Evolutionary conservation across 2,329 filamentous ascomycete species (phyloP), one percentile per base, ranked within the genome.

Genomic region (Beauveria scarabaeidicola): DNA sequence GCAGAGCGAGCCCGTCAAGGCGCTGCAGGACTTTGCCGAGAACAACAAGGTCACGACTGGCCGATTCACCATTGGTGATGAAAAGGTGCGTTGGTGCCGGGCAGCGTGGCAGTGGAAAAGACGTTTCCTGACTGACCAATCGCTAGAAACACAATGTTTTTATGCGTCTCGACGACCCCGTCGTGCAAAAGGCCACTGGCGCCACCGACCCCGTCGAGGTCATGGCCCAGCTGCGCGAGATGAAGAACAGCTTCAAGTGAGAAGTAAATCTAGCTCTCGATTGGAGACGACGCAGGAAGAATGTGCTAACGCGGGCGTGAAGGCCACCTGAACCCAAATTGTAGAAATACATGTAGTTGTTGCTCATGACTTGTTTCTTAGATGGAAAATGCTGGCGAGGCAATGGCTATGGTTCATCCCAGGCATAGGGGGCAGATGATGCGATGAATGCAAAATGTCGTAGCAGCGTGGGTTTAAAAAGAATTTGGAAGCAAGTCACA

Each of bases 1-100:
- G 59, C 85, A 90, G 68, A 88, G 83, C 46, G 86, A 89, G 52
- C 80, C 89, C 0, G 84, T 97, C 63, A 86, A 89, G 78, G 88
- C 86, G 66, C 79, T 99, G 36, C 79, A 89, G 65, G 79, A 81
- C 0, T 97, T 91, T 71, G 89, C 90, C 1, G 84, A 89, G 58
- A 79, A 82, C 62, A 93, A 97, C 73, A 79, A 86, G 74, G 83
- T 97, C 76, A 97, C 94, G 1, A 92, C 96, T 72, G 94, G 94
- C 51, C 90, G 91, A 69, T 97, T 96, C 67, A 99, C 93, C 0
- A 97, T 99, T 73, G 92, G 88, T 0, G 91, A 99, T 69, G 94
- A 99, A 76, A 97, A 97, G 87, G 90, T 90, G 74, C 43, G 10
- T 8, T 50, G 9, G 7, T 27, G 3, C 4, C 10, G 5, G 25